These are phyloP conservation scores for Aquilaria agallochum DNA, from an alignment of 441 rosid species.

Conservation along the genomic window DNA sequence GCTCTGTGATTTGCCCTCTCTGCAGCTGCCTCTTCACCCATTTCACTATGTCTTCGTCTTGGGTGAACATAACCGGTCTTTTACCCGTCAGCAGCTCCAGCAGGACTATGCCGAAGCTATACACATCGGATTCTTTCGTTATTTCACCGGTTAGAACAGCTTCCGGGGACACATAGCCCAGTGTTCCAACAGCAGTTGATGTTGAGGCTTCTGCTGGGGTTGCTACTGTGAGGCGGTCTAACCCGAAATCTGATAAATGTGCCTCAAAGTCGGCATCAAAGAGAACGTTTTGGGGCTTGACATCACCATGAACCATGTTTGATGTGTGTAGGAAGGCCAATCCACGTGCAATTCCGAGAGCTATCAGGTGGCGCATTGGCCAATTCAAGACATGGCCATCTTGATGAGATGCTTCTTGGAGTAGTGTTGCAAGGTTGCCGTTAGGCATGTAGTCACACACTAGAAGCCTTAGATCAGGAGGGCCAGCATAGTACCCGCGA, in stretches of 20 bases:
- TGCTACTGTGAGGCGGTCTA: constrained; percentile 45
- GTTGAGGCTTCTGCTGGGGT: constrained; percentile 70
- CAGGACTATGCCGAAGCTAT: constrained; percentile 91
- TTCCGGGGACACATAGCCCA: constrained; percentile 88
- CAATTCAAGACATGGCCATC: constrained; percentile 97
- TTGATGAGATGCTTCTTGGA: constrained; percentile 96
- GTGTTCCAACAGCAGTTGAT: constrained; percentile 63
- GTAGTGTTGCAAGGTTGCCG: constrained; percentile 87
- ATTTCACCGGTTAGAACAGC: constrained; percentile 60
- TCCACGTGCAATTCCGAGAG: constrained; percentile 90
- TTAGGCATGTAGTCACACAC: constrained; percentile 97
- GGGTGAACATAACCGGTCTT: constrained; percentile 86
- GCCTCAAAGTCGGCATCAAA: constrained; percentile 79
- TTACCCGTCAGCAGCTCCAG: constrained; percentile 88
- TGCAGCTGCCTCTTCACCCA: constrained; percentile 99
- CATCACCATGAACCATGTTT: constrained; percentile 70
- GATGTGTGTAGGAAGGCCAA: constrained; percentile 82
- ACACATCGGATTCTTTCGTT: constrained; percentile 78
- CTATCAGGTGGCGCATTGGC: constrained; percentile 99
- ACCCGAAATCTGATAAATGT: constrained; percentile 62
- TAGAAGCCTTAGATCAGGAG: constrained; percentile 80
- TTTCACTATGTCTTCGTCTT: constrained; percentile 95
- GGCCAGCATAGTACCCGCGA: constrained; percentile 87
- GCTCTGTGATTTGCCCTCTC: constrained; percentile 79
- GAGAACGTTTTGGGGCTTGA: constrained; percentile 74